Base-by-base conservation (phyloP, 2,329 filamentous ascomycete species). In the Cytospora chrysosperma region DNA sequence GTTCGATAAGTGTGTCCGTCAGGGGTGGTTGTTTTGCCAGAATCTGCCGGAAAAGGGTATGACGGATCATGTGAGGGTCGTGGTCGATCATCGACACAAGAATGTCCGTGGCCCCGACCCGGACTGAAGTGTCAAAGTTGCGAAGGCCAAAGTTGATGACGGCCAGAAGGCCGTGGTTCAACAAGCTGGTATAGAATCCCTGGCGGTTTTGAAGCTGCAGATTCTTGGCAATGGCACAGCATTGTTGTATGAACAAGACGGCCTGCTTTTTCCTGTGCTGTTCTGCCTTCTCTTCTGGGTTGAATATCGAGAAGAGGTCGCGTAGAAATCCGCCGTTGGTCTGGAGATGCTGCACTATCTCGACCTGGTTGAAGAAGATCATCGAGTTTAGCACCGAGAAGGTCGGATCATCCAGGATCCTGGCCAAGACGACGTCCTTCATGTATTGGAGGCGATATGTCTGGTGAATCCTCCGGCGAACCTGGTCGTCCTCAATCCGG, bases 311-410 rank as follows among this genome's bases (percentile, higher is more conserved):
- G 74, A 98, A 99, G 4, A 98, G 83, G 67, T 97, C 92, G 68
- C 87, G 88, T 30, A 98, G 79, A 71, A 97, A 97, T 1, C 78
- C 77, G 0, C 81, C 81, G 70, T 97, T 97, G 28, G 82, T 83
- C 75, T 97, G 93, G n/a, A 99, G 82, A 76, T 98, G 92, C 72
- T 94, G 91, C 56, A 99, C 90, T 72, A 99, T 97, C 72, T 98
- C 95, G 70, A 98, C 93, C 78, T 99, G 95, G 78, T 98, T 95
- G 82, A 96, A 99, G 80, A 97, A 99, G 69, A 99, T 99, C 70
- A 98, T 85, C 57, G 93, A 97, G 77, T 98, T 99, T 68, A 99
- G 87, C 28, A 98, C 93, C 27, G 92, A 96, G 75, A 98, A 99
- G 24, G 95, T 99, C 56, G 94, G 94, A 75, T 99, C 95, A 76